phyloP scores from a whole-genome alignment of 1,284 basidiomycete species.

The Lentinula novae-zelandiae region DNA sequence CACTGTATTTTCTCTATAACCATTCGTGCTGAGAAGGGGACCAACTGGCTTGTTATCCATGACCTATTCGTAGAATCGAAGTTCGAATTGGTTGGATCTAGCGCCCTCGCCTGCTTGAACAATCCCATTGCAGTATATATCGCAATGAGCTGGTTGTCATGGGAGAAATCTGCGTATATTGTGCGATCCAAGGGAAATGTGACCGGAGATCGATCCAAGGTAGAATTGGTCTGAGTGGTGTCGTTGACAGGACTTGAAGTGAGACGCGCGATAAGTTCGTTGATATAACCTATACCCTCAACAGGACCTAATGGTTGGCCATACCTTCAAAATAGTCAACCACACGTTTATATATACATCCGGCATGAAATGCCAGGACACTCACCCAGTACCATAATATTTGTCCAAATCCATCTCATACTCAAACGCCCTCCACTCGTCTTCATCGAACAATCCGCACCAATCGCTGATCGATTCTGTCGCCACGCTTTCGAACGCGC shows the following conservation, averaged over 20 bases:
- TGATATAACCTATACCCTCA: conserved; percentile 80
- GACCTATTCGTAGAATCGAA: conserved; percentile 32
- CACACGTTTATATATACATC: not conserved
- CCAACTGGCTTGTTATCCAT: conserved; percentile 60
- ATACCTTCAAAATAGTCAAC: conserved; percentile 37
- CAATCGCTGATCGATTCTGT: conserved; percentile 56
- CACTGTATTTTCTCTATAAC: conserved; percentile 60
- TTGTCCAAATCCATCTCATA: conserved; percentile 75
- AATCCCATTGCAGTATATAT: conserved; percentile 75
- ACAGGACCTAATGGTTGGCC: conserved; percentile 65
- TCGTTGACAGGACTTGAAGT: conserved; percentile 59
- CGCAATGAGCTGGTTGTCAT: conserved; percentile 54
- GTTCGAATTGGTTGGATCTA: conserved; percentile 34
- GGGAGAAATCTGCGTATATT: conserved; percentile 76
- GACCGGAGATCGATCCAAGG: conserved; percentile 57
- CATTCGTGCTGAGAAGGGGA: conserved; percentile 65
- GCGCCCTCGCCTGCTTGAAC: conserved; percentile 38
- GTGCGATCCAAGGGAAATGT: conserved; percentile 73
- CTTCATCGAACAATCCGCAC: conserved; percentile 60
- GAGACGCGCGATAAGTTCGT: conserved; percentile 81
- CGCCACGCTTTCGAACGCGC: conserved; percentile 72
- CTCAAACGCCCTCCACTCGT: conserved; percentile 63
- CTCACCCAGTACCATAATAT: conserved; percentile 73
- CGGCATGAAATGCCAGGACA: conserved; percentile 3
- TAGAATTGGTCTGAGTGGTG: conserved; percentile 76